Base-by-base conservation (phyloP, 352 stramenopile species). In the Phytopythium chamaehyphon region DNA sequence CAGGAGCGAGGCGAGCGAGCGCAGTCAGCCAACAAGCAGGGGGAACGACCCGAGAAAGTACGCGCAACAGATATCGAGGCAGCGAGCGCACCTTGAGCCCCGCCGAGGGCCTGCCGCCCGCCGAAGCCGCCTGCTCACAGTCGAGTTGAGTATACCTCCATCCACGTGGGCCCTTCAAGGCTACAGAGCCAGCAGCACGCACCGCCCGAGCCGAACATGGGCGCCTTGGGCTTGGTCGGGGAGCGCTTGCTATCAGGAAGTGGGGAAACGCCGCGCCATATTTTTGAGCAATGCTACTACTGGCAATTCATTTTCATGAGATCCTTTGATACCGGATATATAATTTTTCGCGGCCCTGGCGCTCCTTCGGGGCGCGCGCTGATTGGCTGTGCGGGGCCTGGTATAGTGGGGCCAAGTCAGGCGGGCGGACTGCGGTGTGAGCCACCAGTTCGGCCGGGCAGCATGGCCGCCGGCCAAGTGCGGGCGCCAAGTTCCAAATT, bases 401-500 rank as follows among this genome's bases (percentile, higher is more conserved):
- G 38, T 16, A 89, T 92, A 92, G 51, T 86, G 64, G 76, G 59
- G 15, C 21, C 62, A 58, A 90, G 76, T 90, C 47, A 83, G 16
- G 18, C 38, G 26, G 47, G 61, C 81, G 70, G 71, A 86, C 76
- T 91, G 77, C 76, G 68, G 61, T 68, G 73, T 67, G 73, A 86
- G 84, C 81, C 81, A 91, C 81, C 81, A 88, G 87, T 89, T 89
- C 65, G 61, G 47, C 45, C 26, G 59, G 35, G 45, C 46, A 48
- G 53, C 62, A 43, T 23, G 21, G 48, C 46, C 40, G 51, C 54
- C 51, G 55, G 57, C 61, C 52, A 60, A 63, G 83, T 83, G 33
- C 54, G 57, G 46, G 55, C 53, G 69, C 69, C 73, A 88, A 90
- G 82, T 92, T 92, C 82, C 82, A 88, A 92, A 90, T 92, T 92